Evolutionary conservation across 305 asterid genomes (phyloP), one percentile per base, ranked within the genome.

Genomic region (Fraxinus floribunda): DNA sequence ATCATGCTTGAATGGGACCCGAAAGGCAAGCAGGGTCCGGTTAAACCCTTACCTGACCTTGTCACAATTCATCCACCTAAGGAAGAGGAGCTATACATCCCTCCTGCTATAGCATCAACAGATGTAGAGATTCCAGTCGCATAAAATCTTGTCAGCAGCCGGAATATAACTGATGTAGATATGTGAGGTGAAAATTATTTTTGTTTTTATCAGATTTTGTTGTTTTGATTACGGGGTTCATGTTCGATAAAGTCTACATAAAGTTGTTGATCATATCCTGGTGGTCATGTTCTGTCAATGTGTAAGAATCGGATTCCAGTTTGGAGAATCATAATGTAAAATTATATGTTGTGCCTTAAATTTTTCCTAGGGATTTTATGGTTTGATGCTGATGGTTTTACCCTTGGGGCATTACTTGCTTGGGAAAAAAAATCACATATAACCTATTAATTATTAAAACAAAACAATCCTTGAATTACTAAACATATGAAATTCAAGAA

Each of bases 1-100:
- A 86, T 84, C 60, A 86, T 86, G 86, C 87, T 84, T 32, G 89
- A 82, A 3, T 84, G 89, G 87, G 89, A 83, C 52, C 89, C 87
- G 0, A 86, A 83, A 73, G 89, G 86, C 18, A 86, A 86, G 79
- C 86, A 86, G 66, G 86, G 86, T 8, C 86, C 87, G 0, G 30
- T 80, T 26, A 87, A 79, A 39, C 88, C 88, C 5, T 71, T 85
- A 4, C 88, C 90, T 4, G 88, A 87, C 83, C 84, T 85, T 46
- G 90, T 87, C 0, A 87, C 89, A 4, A 82, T 87, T 68, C 84
- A 84, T 73, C 87, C 87, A 38, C 86, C 89, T 0, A 84, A 86
- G 79, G 89, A 86, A 73, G 89, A 82, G 74, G 80, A 72, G 80
- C 64, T 75, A 18, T 77, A 76, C 46, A 29, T 39, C 7, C 79